phyloP scores from a whole-genome alignment of 768 basidiomycete genomes.

The Trametes maxima region DNA sequence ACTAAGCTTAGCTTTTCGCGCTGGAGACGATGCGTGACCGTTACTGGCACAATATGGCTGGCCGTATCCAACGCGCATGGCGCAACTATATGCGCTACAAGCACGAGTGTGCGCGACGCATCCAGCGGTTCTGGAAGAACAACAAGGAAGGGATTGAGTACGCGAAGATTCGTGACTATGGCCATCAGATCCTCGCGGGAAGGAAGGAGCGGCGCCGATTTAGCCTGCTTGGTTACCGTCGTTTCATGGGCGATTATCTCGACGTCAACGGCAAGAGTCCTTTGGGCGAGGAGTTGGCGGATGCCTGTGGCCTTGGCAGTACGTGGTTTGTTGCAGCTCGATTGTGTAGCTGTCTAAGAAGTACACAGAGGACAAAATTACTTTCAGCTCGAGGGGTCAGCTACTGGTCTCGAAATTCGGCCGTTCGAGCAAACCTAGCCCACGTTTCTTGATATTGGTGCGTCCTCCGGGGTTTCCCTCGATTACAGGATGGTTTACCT shows the following conservation, averaged over 20 bases:
- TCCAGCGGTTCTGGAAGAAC: slow-evolving; percentile 98
- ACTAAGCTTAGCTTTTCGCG: slow-evolving; percentile 76
- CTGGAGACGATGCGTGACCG: slow-evolving; percentile 98
- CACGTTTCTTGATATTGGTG: slow-evolving; percentile 89
- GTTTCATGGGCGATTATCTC: slow-evolving; percentile 96
- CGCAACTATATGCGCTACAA: slow-evolving; percentile 95
- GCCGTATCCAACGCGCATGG: slow-evolving; percentile 93
- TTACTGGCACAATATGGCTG: slow-evolving; percentile 99
- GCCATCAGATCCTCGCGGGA: slow-evolving; percentile 87
- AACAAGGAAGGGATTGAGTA: slow-evolving; percentile 94
- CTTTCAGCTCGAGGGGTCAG: slow-evolving; percentile 83
- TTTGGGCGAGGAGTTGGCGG: slow-evolving; percentile 73
- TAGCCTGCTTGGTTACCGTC: slow-evolving; percentile 90
- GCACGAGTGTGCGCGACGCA: slow-evolving; percentile 91
- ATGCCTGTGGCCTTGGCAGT: slow-evolving; percentile 77
- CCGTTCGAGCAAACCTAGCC: slow-evolving; percentile 89
- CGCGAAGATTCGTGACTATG: slow-evolving; percentile 89
- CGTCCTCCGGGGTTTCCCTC: slow-evolving; percentile 33
- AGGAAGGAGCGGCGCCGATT: slow-evolving; percentile 93
- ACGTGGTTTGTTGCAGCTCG: slow-evolving; percentile 29
- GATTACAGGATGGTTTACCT: neutral
- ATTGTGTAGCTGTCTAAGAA: neutral
- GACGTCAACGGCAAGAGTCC: slow-evolving; percentile 82
- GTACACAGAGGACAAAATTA: slow-evolving; percentile 66
- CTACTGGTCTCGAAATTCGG: slow-evolving; percentile 81